These are phyloP conservation scores for Macrophomina pseudophaseolina DNA, from an alignment of 2,329 filamentous ascomycete species.

Conservation along the genomic window DNA sequence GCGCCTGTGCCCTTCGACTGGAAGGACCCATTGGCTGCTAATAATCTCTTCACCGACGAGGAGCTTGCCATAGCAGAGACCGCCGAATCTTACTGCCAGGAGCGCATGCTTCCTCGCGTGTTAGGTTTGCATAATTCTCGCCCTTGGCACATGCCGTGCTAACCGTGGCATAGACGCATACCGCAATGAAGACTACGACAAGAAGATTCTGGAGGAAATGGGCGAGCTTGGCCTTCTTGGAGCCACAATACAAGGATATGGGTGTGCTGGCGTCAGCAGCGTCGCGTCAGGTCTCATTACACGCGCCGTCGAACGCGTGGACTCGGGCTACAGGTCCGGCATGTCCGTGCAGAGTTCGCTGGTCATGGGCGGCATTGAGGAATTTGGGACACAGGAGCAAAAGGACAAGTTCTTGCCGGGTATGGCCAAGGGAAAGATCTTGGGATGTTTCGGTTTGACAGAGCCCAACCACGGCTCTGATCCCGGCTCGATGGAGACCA, in stretches of 20 bases:
- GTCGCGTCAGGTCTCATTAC: conserved; percentile 91
- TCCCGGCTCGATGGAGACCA: conserved; percentile 87
- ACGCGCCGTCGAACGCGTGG: conserved; percentile 85
- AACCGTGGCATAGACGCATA: conserved; percentile 69
- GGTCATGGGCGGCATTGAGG: conserved; percentile 91
- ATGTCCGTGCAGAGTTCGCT: conserved; percentile 94
- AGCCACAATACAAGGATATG: conserved; percentile 84
- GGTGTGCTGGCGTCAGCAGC: conserved; percentile 83
- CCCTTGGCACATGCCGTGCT: background rate
- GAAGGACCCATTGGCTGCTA: conserved; percentile 82
- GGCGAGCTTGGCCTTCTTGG: conserved; percentile 88
- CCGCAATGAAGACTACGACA: conserved; percentile 84
- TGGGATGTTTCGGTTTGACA: conserved; percentile 88
- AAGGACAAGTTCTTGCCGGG: conserved; percentile 82
- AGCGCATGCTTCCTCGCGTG: conserved; percentile 82
- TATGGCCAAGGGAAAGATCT: conserved; percentile 80
- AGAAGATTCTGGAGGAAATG: conserved; percentile 87
- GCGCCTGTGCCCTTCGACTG: conserved; percentile 73
- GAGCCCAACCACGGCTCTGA: conserved; percentile 94
- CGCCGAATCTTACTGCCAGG: conserved; percentile 92
- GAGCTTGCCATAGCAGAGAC: conserved; percentile 89
- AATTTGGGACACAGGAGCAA: conserved; percentile 84
- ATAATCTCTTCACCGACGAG: conserved; percentile 82
- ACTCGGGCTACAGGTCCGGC: conserved; percentile 88
- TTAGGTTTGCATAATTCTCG: conserved; percentile 63